phyloP scores from a whole-genome alignment of 148 eudicot species.

The Limonium bicolor region DNA sequence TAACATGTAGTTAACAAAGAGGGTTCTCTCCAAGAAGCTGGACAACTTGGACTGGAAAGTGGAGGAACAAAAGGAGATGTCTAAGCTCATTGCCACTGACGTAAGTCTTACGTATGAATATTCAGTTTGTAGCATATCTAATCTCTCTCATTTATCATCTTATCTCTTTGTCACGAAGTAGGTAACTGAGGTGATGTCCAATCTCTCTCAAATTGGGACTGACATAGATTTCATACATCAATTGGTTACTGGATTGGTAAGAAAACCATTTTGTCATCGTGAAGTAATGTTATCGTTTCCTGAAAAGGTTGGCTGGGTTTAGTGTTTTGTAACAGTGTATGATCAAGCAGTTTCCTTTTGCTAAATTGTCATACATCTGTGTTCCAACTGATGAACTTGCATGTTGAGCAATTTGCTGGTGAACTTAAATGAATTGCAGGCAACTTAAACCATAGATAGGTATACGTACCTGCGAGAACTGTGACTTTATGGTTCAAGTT shows the following conservation, averaged over 20 bases:
- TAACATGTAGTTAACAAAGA: constrained; percentile 50
- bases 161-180: constrained; percentile 17
- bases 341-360: too few species aligned
- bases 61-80: constrained; percentile 75
- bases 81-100: constrained; percentile 50
- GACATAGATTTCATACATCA: constrained; percentile 62
- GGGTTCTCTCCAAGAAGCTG: constrained; percentile 56
- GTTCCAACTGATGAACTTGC: too few species aligned
- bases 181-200: constrained; percentile 58
- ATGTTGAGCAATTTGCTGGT: too few species aligned
- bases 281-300: too few species aligned
- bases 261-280: constrained; percentile 6
- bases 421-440: too few species aligned
- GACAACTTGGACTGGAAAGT: constrained; percentile 89
- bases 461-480: too few species aligned
- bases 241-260: constrained; percentile 69
- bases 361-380: too few species aligned
- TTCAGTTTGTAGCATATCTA: not conserved
- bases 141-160: constrained; percentile 6
- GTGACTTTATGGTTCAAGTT: too few species aligned
- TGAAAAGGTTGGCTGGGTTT: too few species aligned
- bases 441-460: too few species aligned
- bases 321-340: too few species aligned
- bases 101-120: constrained; percentile 16
- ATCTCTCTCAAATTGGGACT: constrained; percentile 61